phyloP scores from a whole-genome alignment of 345 rosid genomes.

The Carallia pectinifolia region DNA sequence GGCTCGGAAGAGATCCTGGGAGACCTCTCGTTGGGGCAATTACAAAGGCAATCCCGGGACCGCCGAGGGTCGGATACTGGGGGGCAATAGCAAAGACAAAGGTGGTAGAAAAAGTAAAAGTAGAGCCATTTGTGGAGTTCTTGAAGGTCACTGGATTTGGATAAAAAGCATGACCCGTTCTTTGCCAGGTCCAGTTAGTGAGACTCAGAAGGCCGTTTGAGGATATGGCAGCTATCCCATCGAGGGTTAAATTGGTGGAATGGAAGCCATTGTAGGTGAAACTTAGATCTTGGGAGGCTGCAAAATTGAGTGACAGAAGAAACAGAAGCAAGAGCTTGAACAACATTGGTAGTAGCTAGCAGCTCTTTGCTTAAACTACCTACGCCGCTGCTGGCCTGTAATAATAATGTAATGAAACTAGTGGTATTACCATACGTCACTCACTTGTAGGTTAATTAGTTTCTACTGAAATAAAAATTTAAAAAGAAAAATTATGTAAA shows the following conservation, averaged over 20 bases:
- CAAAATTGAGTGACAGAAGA: conserved; percentile 2
- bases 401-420: no score
- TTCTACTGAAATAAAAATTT: no score
- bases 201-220: conserved; percentile 41
- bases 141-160: conserved; percentile 33
- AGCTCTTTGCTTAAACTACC: not conserved
- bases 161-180: conserved; percentile 49
- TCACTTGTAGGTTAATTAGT: no score
- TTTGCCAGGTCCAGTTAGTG: conserved; percentile 35
- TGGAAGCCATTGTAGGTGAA: conserved; percentile 40
- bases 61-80: conserved; percentile 19
- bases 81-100: conserved; percentile 58
- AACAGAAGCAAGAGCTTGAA: conserved; percentile 8
- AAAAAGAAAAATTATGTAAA: no score
- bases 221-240: conserved; percentile 35
- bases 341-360: conserved; percentile 9
- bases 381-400: no score
- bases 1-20: conserved; percentile 34
- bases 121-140: conserved; percentile 30
- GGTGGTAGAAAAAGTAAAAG: conserved; percentile 48
- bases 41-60: conserved; percentile 57
- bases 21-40: conserved; percentile 46
- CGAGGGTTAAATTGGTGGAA: conserved; percentile 34
- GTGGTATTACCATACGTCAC: no score
- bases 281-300: conserved; percentile 9